Evolutionary conservation across 1,284 basidiomycete genomes (phyloP).

Genomic region (Porogramme epimiltina): DNA sequence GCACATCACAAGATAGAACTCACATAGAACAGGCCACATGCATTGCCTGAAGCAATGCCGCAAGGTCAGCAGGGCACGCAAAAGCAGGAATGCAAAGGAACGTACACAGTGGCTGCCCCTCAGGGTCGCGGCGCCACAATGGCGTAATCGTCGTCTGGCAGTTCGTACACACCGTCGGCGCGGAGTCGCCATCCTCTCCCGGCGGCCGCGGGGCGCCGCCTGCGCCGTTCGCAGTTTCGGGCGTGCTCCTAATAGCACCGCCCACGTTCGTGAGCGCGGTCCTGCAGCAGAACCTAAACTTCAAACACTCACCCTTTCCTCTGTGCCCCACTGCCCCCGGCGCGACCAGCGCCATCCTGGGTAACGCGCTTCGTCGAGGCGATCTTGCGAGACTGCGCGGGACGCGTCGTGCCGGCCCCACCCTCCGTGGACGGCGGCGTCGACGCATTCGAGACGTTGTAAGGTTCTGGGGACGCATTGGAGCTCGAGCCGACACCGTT

Average conservation of each 20-base stretch:
- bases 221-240: constrained; percentile 16
- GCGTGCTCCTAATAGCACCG: constrained; percentile 21
- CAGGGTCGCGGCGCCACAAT: constrained; percentile 92
- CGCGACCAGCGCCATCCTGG: constrained; percentile 41
- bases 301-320: constrained; percentile 49
- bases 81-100: constrained; percentile 18
- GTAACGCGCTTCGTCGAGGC: constrained; percentile 58
- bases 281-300: not conserved
- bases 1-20: constrained; percentile 37
- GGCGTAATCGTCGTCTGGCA: constrained; percentile 96
- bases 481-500: constrained; percentile 65
- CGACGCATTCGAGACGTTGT: constrained; percentile 64
- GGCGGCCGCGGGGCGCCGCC: constrained; percentile 39
- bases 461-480: constrained; percentile 77
- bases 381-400: constrained; percentile 49
- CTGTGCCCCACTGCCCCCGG: constrained; percentile 27
- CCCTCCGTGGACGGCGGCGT: constrained; percentile 69
- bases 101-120: constrained; percentile 91
- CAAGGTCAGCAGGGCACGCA: not conserved
- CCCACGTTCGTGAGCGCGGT: not conserved
- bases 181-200: constrained; percentile 67
- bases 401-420: constrained; percentile 30
- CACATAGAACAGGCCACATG: constrained; percentile 90
- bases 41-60: constrained; percentile 56
- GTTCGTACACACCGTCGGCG: constrained; percentile 88